A percentile compares a stretch with the other conserved stretches of the same genome.
These are phyloP conservation scores for Orbilia brochopaga DNA, from an alignment of 2,329 filamentous ascomycete species.

Conservation along the genomic window DNA sequence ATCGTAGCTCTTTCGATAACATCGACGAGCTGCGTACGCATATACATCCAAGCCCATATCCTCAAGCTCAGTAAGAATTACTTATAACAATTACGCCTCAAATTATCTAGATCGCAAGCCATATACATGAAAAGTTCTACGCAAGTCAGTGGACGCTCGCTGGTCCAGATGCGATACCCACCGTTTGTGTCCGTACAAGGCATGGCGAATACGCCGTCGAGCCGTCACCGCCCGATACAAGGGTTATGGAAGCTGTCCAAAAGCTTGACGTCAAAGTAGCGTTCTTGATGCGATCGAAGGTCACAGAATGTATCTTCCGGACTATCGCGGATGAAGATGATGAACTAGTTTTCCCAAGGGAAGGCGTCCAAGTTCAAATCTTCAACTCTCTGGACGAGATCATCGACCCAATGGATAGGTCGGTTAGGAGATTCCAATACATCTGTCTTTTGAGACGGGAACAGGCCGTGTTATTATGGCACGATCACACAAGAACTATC, in stretches of 20 bases:
- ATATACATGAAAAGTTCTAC: constrained; percentile 15
- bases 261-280: constrained; percentile 23
- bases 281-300: constrained; percentile 22
- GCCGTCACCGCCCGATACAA: constrained; percentile 13
- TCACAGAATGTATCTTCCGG: constrained; percentile 19
- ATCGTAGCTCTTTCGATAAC: too few relatives aligned
- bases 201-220: constrained; percentile 10
- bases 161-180: neutral
- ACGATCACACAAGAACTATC: constrained; percentile 21
- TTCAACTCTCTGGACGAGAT: constrained; percentile 17
- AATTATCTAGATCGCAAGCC: constrained; percentile 13
- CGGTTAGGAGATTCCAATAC: constrained; percentile 20
- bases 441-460: constrained; percentile 17
- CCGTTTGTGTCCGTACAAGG: constrained; percentile 15
- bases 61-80: neutral
- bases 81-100: neutral
- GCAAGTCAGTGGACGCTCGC: constrained; percentile 18
- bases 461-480: constrained; percentile 24
- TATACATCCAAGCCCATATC: neutral
- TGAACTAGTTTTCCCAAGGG: constrained; percentile 18
- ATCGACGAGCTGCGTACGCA: too few relatives aligned
- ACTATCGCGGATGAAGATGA: constrained; percentile 8
- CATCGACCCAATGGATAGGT: constrained; percentile 7
- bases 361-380: constrained; percentile 19
- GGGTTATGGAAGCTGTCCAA: constrained; percentile 12